Evolutionary conservation across 805 yeast species (phyloP), one percentile per base, ranked within the genome.

Genomic region (Lipomyces mesembrius): DNA sequence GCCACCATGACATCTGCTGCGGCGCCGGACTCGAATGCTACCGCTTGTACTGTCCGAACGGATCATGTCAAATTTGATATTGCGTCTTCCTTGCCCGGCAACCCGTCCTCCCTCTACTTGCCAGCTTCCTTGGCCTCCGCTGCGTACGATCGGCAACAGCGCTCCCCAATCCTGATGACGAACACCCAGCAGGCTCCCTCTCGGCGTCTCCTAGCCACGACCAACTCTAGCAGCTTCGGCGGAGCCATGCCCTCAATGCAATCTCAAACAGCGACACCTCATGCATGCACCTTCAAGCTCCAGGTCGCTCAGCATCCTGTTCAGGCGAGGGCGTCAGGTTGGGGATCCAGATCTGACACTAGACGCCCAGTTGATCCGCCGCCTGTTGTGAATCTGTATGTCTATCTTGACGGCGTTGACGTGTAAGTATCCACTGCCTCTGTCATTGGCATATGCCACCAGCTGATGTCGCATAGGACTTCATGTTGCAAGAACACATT

Each of bases 301-400:
- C 59, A 61, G 32, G 60, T 76, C 29, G 70, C 72, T 20, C 79
- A 76, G 63, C 77, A 76, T 62, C 79, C 79, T 6, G 67, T 71
- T 34, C 76, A 74, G 43, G 79, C 79, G 17, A 66, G 79, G 22
- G 78, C 79, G 9, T 75, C 76, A 65, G 79, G 79, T 27, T 75
- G 77, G 75, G 76, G 78, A 12, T 55, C 75, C 25, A 73, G 75
- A 54, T 75, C 76, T 22, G 78, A 76, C 57, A 75, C 78, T 3
- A 56, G 79, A 12, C 72, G 79, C 20, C 77, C 79, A n/a, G 77
- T 76, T 20, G 79, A 76, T 64, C 79, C 79, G 27, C 77, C 78
- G 17, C 79, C 79, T 2, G 76, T 76, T 14, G 72, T 76, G 53
- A 59, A 71, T 62, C 63, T 76, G 37, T 22, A 55, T n/a, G 65